A percentile compares a stretch with the other conserved stretches of the same genome.
Evolutionary conservation across 192 early-diverging fungal genomes (phyloP).

Genomic region (Irineochytrium annulatum): DNA sequence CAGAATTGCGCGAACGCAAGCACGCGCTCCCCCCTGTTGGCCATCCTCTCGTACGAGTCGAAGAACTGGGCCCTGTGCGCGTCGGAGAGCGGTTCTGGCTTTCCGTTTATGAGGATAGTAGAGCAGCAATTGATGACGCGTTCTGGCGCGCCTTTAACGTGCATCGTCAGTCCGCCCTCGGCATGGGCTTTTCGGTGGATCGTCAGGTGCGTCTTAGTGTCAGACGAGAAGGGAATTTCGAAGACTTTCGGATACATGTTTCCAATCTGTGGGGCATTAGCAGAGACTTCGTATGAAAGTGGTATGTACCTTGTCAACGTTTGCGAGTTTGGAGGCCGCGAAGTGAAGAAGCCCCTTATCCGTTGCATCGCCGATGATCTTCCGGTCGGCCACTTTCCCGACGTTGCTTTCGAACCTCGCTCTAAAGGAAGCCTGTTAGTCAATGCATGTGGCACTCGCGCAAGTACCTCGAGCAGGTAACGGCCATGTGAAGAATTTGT

Average conservation of each 20-base stretch:
- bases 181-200: constrained; percentile 76
- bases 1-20: constrained; percentile 82
- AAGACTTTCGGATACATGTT: constrained; percentile 79
- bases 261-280: constrained; percentile 28
- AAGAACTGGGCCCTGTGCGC: constrained; percentile 46
- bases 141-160: constrained; percentile 90
- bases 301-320: constrained; percentile 55
- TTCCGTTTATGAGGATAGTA: constrained; percentile 54
- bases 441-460: not conserved
- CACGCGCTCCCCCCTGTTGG: constrained; percentile 78
- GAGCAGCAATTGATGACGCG: constrained; percentile 75
- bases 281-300: not conserved
- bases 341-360: constrained; percentile 78
- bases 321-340: constrained; percentile 57
- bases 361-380: constrained; percentile 74
- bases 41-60: constrained; percentile 74
- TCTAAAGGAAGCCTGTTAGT: not conserved
- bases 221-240: constrained; percentile 91
- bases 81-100: constrained; percentile 54
- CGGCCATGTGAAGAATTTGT: constrained; percentile 73
- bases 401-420: constrained; percentile 21
- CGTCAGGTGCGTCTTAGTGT: constrained; percentile 85
- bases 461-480: constrained; percentile 37
- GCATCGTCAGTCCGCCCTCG: constrained; percentile 67
- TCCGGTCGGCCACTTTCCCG: constrained; percentile 6